Evolutionary conservation across 2,329 filamentous ascomycete species (phyloP).

Genomic region (Fusarium algeriense): DNA sequence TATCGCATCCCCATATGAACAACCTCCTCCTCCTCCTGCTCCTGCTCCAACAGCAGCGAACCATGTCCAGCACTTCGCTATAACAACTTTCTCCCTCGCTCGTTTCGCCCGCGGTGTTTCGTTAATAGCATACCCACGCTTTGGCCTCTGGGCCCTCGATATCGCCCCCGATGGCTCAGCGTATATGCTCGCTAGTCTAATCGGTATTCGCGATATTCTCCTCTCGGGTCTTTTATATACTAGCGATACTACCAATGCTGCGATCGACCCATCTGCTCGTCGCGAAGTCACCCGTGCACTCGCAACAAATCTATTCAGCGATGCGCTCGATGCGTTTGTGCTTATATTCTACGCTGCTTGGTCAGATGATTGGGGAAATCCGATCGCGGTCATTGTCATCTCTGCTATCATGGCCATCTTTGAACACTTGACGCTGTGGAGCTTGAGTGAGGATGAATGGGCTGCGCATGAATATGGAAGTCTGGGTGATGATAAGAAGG

Average conservation of each 20-base stretch:
- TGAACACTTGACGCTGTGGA: conserved; percentile 52
- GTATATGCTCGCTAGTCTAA: conserved; percentile 49
- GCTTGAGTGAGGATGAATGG: conserved; percentile 49
- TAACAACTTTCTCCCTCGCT: conserved; percentile 42
- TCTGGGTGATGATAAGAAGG: conserved; percentile 47
- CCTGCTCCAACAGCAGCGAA: conserved; percentile 26
- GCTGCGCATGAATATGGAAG: conserved; percentile 33
- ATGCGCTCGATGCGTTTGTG: conserved; percentile 52
- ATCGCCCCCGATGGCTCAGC: conserved; percentile 44
- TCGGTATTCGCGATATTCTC: conserved; percentile 50
- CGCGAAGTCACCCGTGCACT: conserved; percentile 50
- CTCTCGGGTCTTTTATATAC: conserved; percentile 48
- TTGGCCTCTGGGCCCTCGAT: conserved; percentile 50
- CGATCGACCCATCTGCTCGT: conserved; percentile 26
- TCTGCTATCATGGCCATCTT: conserved; percentile 49
- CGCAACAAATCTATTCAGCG: conserved; percentile 49
- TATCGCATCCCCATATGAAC: conserved; percentile 25
- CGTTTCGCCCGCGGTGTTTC: conserved; percentile 49
- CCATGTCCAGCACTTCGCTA: conserved; percentile 42
- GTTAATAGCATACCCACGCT: conserved; percentile 46
- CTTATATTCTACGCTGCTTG: conserved; percentile 52
- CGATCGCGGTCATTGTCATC: conserved; percentile 47
- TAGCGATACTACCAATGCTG: conserved; percentile 36
- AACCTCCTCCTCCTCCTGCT: conserved; percentile 3
- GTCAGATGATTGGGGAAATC: conserved; percentile 48